Percentiles rank a stretch among this genome's conserved stretches.
Evolutionary conservation across 768 basidiomycete genomes (phyloP).

Genomic region (Pleurotus citrinopileatus): DNA sequence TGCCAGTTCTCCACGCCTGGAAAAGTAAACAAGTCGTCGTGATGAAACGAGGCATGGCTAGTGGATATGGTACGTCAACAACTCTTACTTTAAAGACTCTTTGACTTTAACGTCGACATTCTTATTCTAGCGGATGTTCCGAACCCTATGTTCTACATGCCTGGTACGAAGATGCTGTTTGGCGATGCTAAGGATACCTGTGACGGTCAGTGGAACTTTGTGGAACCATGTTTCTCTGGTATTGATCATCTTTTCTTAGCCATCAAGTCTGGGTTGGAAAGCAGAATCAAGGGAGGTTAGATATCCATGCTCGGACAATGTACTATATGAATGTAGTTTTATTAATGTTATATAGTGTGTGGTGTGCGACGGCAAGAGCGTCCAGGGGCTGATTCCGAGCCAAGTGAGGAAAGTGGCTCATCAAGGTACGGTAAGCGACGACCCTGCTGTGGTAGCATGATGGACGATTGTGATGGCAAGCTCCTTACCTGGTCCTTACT

Average conservation of each 20-base stretch:
- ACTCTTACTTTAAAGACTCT: background rate
- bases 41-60: conserved; percentile 90
- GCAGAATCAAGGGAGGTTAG: background rate
- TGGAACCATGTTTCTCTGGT: conserved; percentile 2
- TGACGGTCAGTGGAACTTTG: conserved; percentile 51
- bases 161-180: conserved; percentile 86
- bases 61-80: conserved; percentile 68
- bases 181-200: conserved; percentile 91
- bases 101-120: too few relatives aligned
- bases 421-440: too few relatives aligned
- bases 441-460: too few relatives aligned
- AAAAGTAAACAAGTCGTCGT: conserved; percentile 91
- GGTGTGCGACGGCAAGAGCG: too few relatives aligned
- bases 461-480: too few relatives aligned
- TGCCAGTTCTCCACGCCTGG: conserved; percentile 92
- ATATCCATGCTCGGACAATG: background rate
- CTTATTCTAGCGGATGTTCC: conserved; percentile 77
- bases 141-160: conserved; percentile 94
- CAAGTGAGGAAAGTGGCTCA: too few relatives aligned
- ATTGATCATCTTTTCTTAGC: conserved; percentile 29
- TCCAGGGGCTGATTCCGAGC: too few relatives aligned
- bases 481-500: too few relatives aligned
- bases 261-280: conserved; percentile 58
- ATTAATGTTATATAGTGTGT: too few relatives aligned
- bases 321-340: background rate